These are phyloP conservation scores for Coniochaeta pulveracea DNA, from an alignment of 2,329 filamentous ascomycete species.

Conservation along the genomic window DNA sequence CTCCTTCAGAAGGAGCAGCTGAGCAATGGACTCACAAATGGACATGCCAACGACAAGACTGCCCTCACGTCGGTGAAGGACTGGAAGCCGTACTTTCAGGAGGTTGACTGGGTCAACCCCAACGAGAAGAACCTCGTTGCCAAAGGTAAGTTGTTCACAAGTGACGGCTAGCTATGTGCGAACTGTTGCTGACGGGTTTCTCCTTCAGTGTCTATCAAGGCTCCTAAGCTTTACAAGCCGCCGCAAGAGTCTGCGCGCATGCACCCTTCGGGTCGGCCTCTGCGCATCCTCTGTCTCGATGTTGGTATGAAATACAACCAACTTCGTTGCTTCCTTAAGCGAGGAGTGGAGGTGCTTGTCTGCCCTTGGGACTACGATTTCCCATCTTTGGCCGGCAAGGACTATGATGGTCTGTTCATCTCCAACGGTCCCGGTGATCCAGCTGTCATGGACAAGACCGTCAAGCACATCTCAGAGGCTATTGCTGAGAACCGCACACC, in stretches of 20 bases:
- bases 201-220: conserved; percentile 70
- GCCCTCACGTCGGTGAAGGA: conserved; percentile 25
- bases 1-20: conserved; percentile 53
- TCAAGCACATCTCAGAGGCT: conserved; percentile 66
- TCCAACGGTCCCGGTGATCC: conserved; percentile 97
- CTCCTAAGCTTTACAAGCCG: conserved; percentile 77
- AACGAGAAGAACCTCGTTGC: conserved; percentile 88
- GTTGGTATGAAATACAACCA: conserved; percentile 99
- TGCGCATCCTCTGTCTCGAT: conserved; percentile 87
- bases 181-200: conserved; percentile 23
- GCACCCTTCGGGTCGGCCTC: conserved; percentile 76
- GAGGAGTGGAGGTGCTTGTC: conserved; percentile 87
- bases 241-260: conserved; percentile 59
- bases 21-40: conserved; percentile 28
- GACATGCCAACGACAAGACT: conserved; percentile 24
- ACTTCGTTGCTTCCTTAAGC: conserved; percentile 79
- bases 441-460: conserved; percentile 67
- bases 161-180: too few relatives aligned
- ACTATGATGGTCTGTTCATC: conserved; percentile 94
- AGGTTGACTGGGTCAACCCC: conserved; percentile 80
- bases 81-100: conserved; percentile 56
- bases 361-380: conserved; percentile 97
- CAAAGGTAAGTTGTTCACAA: conserved; percentile 59
- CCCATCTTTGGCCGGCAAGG: conserved; percentile 58
- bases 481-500: conserved; percentile 72